Percentiles rank a stretch among this genome's conserved stretches.
These are phyloP conservation scores for Malassezia japonica DNA, from an alignment of 1,284 basidiomycete genomes.

Conservation along the genomic window DNA sequence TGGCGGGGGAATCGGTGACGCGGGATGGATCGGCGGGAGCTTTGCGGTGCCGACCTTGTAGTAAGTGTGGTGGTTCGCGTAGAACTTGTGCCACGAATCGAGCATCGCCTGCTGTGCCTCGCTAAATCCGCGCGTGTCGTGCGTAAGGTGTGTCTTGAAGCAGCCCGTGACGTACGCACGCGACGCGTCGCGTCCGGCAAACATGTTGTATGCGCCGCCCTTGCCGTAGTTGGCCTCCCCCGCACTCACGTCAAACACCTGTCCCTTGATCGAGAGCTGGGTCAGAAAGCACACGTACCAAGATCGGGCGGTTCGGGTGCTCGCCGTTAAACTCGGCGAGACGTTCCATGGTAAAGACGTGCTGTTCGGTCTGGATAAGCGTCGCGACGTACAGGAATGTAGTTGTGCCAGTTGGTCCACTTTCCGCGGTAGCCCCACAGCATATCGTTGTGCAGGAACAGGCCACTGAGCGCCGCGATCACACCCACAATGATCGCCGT, in stretches of 20 bases:
- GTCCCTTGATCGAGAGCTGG: constrained; percentile 60
- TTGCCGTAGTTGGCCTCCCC: constrained; percentile 69
- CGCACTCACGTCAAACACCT: constrained; percentile 79
- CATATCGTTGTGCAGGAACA: constrained; percentile 39
- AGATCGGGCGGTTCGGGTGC: neutral
- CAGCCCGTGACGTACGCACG: constrained; percentile 46
- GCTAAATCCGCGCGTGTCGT: constrained; percentile 41
- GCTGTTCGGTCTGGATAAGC: constrained; percentile 46
- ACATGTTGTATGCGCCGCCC: constrained; percentile 39
- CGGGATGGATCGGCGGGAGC: constrained; percentile 27
- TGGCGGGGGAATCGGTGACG: constrained; percentile 26
- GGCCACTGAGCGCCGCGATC: constrained; percentile 18
- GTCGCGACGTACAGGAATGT: constrained; percentile 31
- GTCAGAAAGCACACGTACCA: constrained; percentile 6
- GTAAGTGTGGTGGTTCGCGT: constrained; percentile 32
- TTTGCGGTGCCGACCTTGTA: constrained; percentile 31
- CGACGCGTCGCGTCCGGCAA: constrained; percentile 41
- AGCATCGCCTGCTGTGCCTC: constrained; percentile 26
- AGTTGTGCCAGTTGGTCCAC: constrained; percentile 33
- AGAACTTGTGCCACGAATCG: constrained; percentile 35
- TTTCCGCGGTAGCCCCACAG: constrained; percentile 45
- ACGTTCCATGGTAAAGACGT: constrained; percentile 62
- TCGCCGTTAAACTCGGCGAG: constrained; percentile 67
- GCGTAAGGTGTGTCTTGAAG: constrained; percentile 40
- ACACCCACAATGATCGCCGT: constrained; percentile 16